Percentiles rank a stretch among this genome's conserved stretches.
Evolutionary conservation across 1,284 basidiomycete genomes (phyloP).

Genomic region (Ustilago tritici): DNA sequence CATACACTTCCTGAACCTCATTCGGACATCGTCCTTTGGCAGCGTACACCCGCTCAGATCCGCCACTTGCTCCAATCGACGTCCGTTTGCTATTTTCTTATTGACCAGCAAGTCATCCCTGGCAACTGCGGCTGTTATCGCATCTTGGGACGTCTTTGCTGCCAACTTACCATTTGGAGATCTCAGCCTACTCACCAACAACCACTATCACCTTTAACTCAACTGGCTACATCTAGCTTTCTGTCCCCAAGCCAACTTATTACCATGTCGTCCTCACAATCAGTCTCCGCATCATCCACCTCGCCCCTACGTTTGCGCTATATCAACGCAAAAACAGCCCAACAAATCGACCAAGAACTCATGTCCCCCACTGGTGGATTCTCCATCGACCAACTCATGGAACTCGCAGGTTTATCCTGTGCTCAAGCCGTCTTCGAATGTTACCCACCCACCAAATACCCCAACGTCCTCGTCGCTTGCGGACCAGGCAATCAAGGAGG

Average conservation of each 20-base stretch:
- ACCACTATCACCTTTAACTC: neutral
- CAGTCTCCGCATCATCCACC: slow-evolving; percentile 2
- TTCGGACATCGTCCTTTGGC: too few species aligned
- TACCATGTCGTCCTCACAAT: slow-evolving; percentile 21
- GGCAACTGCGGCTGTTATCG: too few species aligned
- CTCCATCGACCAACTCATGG: slow-evolving; percentile 82
- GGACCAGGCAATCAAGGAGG: slow-evolving; percentile 90
- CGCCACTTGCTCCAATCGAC: neutral
- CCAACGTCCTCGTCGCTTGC: slow-evolving; percentile 87
- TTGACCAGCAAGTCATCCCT: too few species aligned
- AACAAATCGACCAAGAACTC: slow-evolving; percentile 62
- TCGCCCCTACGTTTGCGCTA: slow-evolving; percentile 51
- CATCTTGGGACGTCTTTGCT: too few species aligned
- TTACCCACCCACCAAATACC: slow-evolving; percentile 78
- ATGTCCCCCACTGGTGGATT: slow-evolving; percentile 62
- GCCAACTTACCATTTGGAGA: slow-evolving; percentile 15
- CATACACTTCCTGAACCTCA: neutral
- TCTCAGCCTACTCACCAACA: slow-evolving; percentile 5
- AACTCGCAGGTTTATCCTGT: slow-evolving; percentile 95
- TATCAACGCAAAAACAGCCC: slow-evolving; percentile 56
- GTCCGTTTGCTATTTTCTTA: too few species aligned
- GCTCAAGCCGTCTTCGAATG: slow-evolving; percentile 86
- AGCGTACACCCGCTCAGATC: neutral
- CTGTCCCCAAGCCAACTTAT: neutral
- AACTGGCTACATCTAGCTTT: neutral